Conservation (phyloP, 495 filamentous ascomycete genomes). For the Penicillium argentinense region DNA sequence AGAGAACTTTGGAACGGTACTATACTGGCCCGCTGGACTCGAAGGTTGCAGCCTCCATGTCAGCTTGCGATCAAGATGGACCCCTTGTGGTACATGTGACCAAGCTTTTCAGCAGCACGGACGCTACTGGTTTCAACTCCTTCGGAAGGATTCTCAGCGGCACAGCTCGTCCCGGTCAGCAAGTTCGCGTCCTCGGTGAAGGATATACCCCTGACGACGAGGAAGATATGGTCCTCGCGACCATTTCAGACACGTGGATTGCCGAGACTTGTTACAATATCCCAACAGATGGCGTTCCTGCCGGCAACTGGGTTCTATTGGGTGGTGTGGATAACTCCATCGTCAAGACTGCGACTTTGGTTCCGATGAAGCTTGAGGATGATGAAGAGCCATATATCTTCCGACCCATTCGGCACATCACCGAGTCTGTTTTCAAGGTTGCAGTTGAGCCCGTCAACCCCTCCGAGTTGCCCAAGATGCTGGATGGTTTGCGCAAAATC, state of each 20-base stretch:
- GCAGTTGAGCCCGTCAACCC: constrained; percentile 98
- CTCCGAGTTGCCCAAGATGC: constrained; percentile 98
- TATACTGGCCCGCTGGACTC: constrained; percentile 96
- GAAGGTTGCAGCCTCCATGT: constrained; percentile 76
- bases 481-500: constrained; percentile 92
- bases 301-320: constrained; percentile 91
- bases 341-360: constrained; percentile 93
- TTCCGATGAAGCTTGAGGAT: constrained; percentile 77
- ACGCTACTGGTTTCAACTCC: constrained; percentile 83
- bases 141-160: constrained; percentile 95
- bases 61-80: constrained; percentile 81
- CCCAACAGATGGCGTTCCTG: constrained; percentile 85
- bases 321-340: constrained; percentile 96
- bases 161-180: constrained; percentile 75
- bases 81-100: constrained; percentile 88
- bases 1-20: constrained; percentile 73
- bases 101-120: constrained; percentile 84
- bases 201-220: constrained; percentile 96
- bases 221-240: constrained; percentile 94
- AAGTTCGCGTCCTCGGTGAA: constrained; percentile 91
- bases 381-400: constrained; percentile 94
- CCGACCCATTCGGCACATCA: constrained; percentile 89
- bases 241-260: constrained; percentile 85
- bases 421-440: constrained; percentile 96
- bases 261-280: constrained; percentile 94